Percentiles rank a stretch among this genome's conserved stretches.
Conservation (phyloP, 176 grass and related monocot species). For the Carex kokanica region DNA sequence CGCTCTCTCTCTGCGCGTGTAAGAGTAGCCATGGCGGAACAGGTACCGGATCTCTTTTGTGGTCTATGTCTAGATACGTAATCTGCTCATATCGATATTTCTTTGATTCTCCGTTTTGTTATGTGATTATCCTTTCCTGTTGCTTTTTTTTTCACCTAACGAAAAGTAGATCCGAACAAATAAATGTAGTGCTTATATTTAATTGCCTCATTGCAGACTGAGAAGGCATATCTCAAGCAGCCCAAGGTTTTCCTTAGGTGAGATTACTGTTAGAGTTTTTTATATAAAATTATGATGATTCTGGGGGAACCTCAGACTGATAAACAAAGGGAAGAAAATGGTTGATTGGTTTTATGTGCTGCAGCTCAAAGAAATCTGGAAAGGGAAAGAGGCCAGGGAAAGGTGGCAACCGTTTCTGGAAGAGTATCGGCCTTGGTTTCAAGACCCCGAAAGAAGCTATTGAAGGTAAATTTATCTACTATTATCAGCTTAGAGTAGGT, state of each 20-base stretch:
- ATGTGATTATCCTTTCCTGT: not conserved
- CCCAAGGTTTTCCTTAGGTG: slow-evolving; percentile 30
- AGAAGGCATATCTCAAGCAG: slow-evolving; percentile 29
- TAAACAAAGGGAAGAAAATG: not conserved
- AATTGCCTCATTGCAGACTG: slow-evolving; percentile 12
- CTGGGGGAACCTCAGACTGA: not conserved
- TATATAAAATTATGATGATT: not conserved
- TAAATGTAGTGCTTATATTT: not conserved
- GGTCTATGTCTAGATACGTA: not conserved
- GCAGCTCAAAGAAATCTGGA: slow-evolving; percentile 26
- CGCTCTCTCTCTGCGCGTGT: not conserved
- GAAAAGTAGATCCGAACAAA: not conserved
- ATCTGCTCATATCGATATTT: not conserved
- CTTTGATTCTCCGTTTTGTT: not conserved
- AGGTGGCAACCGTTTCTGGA: slow-evolving; percentile 25
- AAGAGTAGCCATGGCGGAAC: slow-evolving; percentile 22
- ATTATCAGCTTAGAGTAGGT: not conserved
- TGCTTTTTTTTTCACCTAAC: not conserved
- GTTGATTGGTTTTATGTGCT: not conserved
- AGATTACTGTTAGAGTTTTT: not conserved
- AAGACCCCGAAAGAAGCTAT: slow-evolving; percentile 27
- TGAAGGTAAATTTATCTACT: slow-evolving; percentile 15
- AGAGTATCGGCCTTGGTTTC: slow-evolving; percentile 24
- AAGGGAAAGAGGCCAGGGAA: slow-evolving; percentile 32
- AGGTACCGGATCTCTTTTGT: not conserved